These are phyloP conservation scores for Thinopyrum obtusiflorum DNA, from an alignment of 202 grass and related monocot species.

Conservation along the genomic window DNA sequence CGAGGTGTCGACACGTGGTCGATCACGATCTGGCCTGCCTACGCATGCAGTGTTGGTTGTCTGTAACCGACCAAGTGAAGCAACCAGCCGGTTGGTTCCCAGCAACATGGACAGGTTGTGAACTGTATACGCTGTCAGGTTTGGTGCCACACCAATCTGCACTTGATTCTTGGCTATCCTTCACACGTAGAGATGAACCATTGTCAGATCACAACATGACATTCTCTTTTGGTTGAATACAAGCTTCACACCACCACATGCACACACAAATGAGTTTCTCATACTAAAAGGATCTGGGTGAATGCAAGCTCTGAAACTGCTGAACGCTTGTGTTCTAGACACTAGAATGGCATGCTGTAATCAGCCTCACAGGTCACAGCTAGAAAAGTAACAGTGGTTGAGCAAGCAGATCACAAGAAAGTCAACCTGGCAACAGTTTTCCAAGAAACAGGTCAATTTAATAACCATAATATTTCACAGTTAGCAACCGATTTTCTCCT, in stretches of 20 bases:
- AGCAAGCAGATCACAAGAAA: slow-evolving; percentile 13
- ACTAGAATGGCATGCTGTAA: background rate
- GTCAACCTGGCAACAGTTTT: background rate
- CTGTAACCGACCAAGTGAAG: slow-evolving; percentile 23
- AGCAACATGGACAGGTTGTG: slow-evolving; percentile 28
- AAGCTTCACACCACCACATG: background rate
- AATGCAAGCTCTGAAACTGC: background rate
- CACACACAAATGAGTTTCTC: background rate
- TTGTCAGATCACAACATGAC: background rate
- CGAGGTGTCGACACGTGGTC: slow-evolving; percentile 6
- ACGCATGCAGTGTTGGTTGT: background rate
- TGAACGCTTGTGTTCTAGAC: background rate
- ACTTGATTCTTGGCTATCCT: background rate
- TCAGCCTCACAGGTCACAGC: background rate
- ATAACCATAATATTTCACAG: background rate
- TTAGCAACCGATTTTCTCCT: background rate
- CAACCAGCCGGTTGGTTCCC: slow-evolving; percentile 41
- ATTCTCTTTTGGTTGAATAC: background rate
- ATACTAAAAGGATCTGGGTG: background rate
- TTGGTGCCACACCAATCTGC: slow-evolving; percentile 10
- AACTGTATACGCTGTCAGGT: slow-evolving; percentile 22
- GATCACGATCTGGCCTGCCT: background rate
- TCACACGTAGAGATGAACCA: background rate
- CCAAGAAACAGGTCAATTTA: background rate
- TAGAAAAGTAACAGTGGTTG: background rate